phyloP scores from a whole-genome alignment of 257 asterid genomes.

The Craterostigma plantagineum region DNA sequence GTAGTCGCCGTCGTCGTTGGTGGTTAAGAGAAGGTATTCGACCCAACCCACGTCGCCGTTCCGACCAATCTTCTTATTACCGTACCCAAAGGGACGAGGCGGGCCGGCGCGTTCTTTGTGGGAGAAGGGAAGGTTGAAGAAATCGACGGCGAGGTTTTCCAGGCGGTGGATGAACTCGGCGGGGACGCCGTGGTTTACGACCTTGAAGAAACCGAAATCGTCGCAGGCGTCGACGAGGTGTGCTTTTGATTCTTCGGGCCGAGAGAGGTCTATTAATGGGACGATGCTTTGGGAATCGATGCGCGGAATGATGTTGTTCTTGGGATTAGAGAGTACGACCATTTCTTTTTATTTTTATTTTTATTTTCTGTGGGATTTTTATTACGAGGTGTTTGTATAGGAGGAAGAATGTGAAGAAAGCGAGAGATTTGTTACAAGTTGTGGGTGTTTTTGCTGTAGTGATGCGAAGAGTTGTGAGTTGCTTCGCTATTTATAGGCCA shows the following conservation, averaged over 20 bases:
- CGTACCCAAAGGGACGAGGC: constrained; percentile 81
- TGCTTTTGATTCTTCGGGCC: constrained; percentile 29
- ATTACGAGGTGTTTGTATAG: too few relatives aligned
- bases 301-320: too few relatives aligned
- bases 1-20: constrained; percentile 22
- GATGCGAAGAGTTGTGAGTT: too few relatives aligned
- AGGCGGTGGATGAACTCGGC: constrained; percentile 25
- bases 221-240: constrained; percentile 61
- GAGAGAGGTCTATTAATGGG: constrained; percentile 63
- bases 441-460: too few relatives aligned
- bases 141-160: constrained; percentile 46
- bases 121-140: constrained; percentile 39
- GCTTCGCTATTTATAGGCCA: too few relatives aligned
- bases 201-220: constrained; percentile 39
- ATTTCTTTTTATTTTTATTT: too few relatives aligned
- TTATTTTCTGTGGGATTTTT: too few relatives aligned
- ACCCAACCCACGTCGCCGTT: constrained; percentile 62
- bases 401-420: too few relatives aligned
- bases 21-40: constrained; percentile 42
- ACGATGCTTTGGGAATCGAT: background rate
- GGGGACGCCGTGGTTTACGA: constrained; percentile 33
- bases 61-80: constrained; percentile 39
- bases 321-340: too few relatives aligned
- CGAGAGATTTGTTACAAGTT: too few relatives aligned
- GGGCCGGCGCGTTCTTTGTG: constrained; percentile 35